Evolutionary conservation across 2,329 filamentous ascomycete species (phyloP), one percentile per base, ranked within the genome.

Genomic region (Colletotrichum falcatum): DNA sequence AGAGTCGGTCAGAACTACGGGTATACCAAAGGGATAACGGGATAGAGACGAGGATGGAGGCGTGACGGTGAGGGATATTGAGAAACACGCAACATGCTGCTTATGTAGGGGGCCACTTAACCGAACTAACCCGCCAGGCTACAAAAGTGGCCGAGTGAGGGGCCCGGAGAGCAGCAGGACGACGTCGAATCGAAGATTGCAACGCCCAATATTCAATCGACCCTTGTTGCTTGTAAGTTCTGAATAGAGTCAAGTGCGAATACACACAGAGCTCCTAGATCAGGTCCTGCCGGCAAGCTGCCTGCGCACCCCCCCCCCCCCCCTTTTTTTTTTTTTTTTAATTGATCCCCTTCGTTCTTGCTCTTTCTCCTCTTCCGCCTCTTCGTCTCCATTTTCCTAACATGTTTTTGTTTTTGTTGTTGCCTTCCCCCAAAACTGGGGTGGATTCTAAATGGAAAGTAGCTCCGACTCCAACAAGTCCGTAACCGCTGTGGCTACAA

Each of bases 141-240:
- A 44, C 23, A 35, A 26, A 33, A 37, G 20, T 26, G n/a, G 7
- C 51, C 30, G 33, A 26, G 30, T 12, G 23, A 56, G 16, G 30
- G 35, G 23, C 4, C 30, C 7, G 12, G n/a, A 33, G 26, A 9
- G n/a, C 26, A 48, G 42, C 28, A 35, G n/a, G 11, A n/a, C 8
- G 30, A 26, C 23, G 39, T 23, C 26, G 16, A 37, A 49, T 61
- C 44, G n/a, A 61, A 16, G 11, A 62, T 33, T 51, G 60, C 46
- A 51, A 48, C 37, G 30, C 39, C 59, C 35, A 70, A 63, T 62
- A 53, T 70, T 44, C 20, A 20, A 42, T 48, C 64, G 59, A 67
- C 58, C 67, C 67, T 67, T 70, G 67, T 67, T 70, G 64, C 67
- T 67, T 70, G 67, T 51, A 67, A 67, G 64, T 54, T 70, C 67